A percentile compares a stretch with the other conserved stretches of the same genome.
phyloP scores from a whole-genome alignment of 2,329 filamentous ascomycete species.

The Nothophoma quercina region DNA sequence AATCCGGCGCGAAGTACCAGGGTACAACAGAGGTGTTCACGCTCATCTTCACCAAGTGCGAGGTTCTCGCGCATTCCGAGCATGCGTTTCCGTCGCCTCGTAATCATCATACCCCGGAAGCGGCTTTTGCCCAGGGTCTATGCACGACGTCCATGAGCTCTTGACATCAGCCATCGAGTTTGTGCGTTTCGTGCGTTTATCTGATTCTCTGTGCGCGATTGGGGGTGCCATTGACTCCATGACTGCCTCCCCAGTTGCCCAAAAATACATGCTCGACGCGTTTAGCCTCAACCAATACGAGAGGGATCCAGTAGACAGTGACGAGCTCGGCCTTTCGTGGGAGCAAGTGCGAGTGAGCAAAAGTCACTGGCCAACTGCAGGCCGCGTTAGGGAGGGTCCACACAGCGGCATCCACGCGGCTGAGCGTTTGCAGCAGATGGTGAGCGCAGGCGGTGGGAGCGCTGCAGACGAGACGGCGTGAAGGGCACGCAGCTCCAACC shows the following conservation, averaged over 20 bases:
- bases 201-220: constrained; percentile 18
- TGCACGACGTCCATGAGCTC: constrained; percentile 1
- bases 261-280: constrained; percentile 28
- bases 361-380: constrained; percentile 21
- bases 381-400: constrained; percentile 20
- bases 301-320: constrained; percentile 30
- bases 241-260: constrained; percentile 1
- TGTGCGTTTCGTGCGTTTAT: constrained; percentile 6
- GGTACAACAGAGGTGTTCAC: constrained; percentile 1
- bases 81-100: constrained; percentile 22
- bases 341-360: background rate
- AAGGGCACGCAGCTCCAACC: constrained; percentile 14
- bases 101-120: constrained; percentile 29
- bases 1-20: constrained; percentile 5
- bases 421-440: constrained; percentile 41
- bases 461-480: constrained; percentile 11
- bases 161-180: constrained; percentile 20
- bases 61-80: constrained; percentile 14
- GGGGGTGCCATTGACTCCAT: constrained; percentile 5
- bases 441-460: constrained; percentile 27
- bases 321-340: constrained; percentile 16
- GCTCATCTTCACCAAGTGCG: background rate
- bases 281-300: constrained; percentile 30
- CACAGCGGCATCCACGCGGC: constrained; percentile 32
- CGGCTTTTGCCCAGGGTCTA: constrained; percentile 18